Conservation (phyloP, 352 stramenopile species). For the Globisporangium polare region DNA sequence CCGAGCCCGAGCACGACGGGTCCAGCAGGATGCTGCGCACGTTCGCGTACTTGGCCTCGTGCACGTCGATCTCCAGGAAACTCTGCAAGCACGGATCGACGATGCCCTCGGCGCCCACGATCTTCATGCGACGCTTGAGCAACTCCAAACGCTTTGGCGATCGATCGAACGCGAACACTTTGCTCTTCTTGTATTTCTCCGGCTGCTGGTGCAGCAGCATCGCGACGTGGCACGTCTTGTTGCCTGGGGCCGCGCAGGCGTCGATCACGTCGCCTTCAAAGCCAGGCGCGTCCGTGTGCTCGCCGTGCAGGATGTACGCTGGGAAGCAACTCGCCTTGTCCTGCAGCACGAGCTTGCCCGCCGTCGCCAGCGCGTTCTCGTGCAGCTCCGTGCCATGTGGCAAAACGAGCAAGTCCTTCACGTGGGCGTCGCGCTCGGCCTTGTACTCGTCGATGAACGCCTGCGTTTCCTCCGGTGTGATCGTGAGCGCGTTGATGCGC, state of each 20-base stretch:
- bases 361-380: slow-evolving; percentile 75
- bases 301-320: slow-evolving; percentile 89
- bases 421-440: slow-evolving; percentile 76
- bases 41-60: slow-evolving; percentile 73
- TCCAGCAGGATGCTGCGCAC: slow-evolving; percentile 94
- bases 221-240: slow-evolving; percentile 98
- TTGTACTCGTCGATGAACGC: slow-evolving; percentile 47
- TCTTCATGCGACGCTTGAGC: slow-evolving; percentile 84
- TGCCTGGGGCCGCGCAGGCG: slow-evolving; percentile 96
- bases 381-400: slow-evolving; percentile 84
- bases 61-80: slow-evolving; percentile 89
- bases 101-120: slow-evolving; percentile 71
- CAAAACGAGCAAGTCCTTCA: slow-evolving; percentile 92
- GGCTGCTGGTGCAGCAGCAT: slow-evolving; percentile 84
- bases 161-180: slow-evolving; percentile 95
- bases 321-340: slow-evolving; percentile 98
- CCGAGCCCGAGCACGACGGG: slow-evolving; percentile 95
- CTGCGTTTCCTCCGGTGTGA: slow-evolving; percentile 35
- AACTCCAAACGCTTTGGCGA: slow-evolving; percentile 84
- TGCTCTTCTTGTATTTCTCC: slow-evolving; percentile 42
- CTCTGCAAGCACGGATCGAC: slow-evolving; percentile 86
- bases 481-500: slow-evolving; percentile 91
- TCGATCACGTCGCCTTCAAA: slow-evolving; percentile 91
- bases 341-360: slow-evolving; percentile 91
- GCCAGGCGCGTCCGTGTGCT: slow-evolving; percentile 39